phyloP scores from a whole-genome alignment of 805 yeast species.

The Cyberlindnera misumaiensis region DNA sequence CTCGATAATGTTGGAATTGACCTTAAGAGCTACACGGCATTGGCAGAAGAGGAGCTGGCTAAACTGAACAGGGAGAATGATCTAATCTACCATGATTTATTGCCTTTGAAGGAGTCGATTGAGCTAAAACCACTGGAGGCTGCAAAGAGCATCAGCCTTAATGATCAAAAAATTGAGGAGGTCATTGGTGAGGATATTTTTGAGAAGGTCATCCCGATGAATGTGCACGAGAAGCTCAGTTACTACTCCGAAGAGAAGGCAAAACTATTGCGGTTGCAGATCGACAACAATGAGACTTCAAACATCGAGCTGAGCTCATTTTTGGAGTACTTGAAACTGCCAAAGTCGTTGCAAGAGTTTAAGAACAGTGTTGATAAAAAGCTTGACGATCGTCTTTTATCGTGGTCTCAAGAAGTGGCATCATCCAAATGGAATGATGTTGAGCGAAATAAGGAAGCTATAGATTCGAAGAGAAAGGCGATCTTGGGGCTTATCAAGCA shows the following conservation, averaged over 20 bases:
- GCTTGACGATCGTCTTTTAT: slow-evolving; percentile 25
- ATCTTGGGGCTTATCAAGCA: slow-evolving; percentile 31
- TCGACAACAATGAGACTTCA: slow-evolving; percentile 70
- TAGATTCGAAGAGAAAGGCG: slow-evolving; percentile 28
- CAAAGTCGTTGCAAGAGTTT: slow-evolving; percentile 53
- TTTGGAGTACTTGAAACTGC: slow-evolving; percentile 73
- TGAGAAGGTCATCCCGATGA: slow-evolving; percentile 74
- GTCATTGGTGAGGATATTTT: slow-evolving; percentile 51
- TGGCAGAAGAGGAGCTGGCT: slow-evolving; percentile 30
- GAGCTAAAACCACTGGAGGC: slow-evolving; percentile 55
- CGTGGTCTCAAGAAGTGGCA: slow-evolving; percentile 23
- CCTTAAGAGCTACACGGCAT: slow-evolving; percentile 25
- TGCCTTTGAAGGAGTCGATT: slow-evolving; percentile 57
- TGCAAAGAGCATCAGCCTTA: slow-evolving; percentile 49
- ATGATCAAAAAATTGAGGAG: slow-evolving; percentile 40
- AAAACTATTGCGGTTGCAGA: slow-evolving; percentile 59
- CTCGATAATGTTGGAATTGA: slow-evolving; percentile 29
- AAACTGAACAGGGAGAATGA: slow-evolving; percentile 76
- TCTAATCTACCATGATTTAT: slow-evolving; percentile 71
- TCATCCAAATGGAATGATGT: slow-evolving; percentile 25
- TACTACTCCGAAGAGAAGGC: slow-evolving; percentile 89
- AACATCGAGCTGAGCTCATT: slow-evolving; percentile 74
- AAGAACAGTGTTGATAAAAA: slow-evolving; percentile 27
- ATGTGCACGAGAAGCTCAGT: slow-evolving; percentile 82
- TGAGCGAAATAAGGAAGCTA: slow-evolving; percentile 21